phyloP scores from a whole-genome alignment of 495 filamentous ascomycete species.

The Penicillium roqueforti region DNA sequence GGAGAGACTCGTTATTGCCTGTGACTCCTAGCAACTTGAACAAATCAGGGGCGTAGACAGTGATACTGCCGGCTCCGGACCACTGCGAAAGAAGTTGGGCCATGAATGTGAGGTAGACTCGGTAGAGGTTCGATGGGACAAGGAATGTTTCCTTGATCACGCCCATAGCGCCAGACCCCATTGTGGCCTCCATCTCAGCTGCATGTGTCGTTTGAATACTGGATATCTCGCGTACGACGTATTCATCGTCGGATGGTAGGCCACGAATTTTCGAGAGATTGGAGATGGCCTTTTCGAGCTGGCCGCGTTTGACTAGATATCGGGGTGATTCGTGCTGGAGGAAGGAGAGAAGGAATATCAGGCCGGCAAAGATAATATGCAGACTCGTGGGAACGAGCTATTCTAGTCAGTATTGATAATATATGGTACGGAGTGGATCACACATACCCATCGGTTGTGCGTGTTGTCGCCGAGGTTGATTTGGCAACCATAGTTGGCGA shows the following conservation, averaged over 20 bases:
- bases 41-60: constrained; percentile 61
- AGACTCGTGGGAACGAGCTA: constrained; percentile 62
- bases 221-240: constrained; percentile 54
- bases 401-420: constrained; percentile 18
- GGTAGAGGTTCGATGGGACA: constrained; percentile 58
- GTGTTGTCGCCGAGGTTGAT: constrained; percentile 54
- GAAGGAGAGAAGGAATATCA: constrained; percentile 62
- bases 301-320: constrained; percentile 54
- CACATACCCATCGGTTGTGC: constrained; percentile 53
- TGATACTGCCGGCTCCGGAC: constrained; percentile 67
- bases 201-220: constrained; percentile 63
- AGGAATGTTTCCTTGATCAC: constrained; percentile 58
- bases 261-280: constrained; percentile 38
- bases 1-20: constrained; percentile 56
- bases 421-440: neutral
- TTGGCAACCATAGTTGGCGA: constrained; percentile 52
- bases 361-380: constrained; percentile 67
- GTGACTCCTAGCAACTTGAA: constrained; percentile 62
- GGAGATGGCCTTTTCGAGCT: constrained; percentile 49
- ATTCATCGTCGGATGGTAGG: constrained; percentile 42
- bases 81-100: constrained; percentile 62
- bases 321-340: constrained; percentile 63
- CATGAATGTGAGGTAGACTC: constrained; percentile 54
- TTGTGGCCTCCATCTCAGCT: constrained; percentile 62
- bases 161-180: constrained; percentile 50